phyloP scores from a whole-genome alignment of 1,284 basidiomycete genomes.

The Ustilago curta region DNA sequence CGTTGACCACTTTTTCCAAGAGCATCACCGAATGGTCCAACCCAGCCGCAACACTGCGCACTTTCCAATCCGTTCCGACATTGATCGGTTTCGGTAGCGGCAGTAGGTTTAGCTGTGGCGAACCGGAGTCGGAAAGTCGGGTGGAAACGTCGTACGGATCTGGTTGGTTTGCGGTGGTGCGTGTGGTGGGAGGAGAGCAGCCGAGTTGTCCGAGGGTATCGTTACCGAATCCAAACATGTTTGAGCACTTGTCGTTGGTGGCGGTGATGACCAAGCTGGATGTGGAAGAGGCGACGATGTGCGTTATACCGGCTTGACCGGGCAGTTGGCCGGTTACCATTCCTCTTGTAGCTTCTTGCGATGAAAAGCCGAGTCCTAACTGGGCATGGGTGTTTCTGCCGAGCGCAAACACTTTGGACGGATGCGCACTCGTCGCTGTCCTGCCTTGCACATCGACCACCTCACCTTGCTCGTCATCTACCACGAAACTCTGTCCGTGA shows the following conservation, averaged over 20 bases:
- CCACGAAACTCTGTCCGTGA: neutral
- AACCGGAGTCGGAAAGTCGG: neutral
- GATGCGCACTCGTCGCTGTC: neutral
- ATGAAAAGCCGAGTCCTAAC: constrained; percentile 36
- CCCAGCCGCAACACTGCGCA: constrained; percentile 8
- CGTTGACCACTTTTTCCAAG: constrained; percentile 9
- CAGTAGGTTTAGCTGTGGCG: constrained; percentile 19
- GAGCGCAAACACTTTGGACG: constrained; percentile 31
- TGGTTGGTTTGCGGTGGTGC: no score
- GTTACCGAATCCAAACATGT: constrained; percentile 30
- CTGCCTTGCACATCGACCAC: constrained; percentile 3
- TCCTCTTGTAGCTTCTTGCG: constrained; percentile 45
- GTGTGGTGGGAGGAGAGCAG: neutral
- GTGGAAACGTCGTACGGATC: constrained; percentile 36
- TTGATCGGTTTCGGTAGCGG: constrained; percentile 21
- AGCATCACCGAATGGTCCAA: constrained; percentile 41
- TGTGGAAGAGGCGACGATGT: constrained; percentile 13
- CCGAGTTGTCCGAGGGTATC: constrained; percentile 43
- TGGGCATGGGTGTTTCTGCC: constrained; percentile 45
- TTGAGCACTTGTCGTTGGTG: neutral
- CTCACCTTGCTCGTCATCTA: neutral
- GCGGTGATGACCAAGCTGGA: constrained; percentile 31
- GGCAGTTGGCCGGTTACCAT: constrained; percentile 27
- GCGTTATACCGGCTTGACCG: constrained; percentile 12
- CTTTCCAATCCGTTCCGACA: constrained; percentile 11